Conservation (phyloP, 2,329 filamentous ascomycete species). For the Colletotrichum sp. region DNA sequence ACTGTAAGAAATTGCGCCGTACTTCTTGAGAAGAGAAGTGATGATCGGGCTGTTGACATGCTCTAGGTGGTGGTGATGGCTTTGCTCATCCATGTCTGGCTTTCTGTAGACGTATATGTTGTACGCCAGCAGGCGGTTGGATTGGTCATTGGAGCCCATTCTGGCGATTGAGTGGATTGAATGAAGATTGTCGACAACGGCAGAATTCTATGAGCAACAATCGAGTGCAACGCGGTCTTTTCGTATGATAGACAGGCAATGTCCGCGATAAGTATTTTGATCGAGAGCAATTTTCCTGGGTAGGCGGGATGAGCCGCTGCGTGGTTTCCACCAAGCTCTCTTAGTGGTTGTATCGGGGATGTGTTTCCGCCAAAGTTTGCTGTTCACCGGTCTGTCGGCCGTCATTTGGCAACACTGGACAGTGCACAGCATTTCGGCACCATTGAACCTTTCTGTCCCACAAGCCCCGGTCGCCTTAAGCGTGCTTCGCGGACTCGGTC, state of each 20-base stretch:
- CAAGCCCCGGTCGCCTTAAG: neutral
- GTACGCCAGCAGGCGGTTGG: neutral
- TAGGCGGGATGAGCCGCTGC: neutral
- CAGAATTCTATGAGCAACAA: neutral
- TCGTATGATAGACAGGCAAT: fast-evolving
- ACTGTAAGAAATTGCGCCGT: neutral
- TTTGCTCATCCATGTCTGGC: neutral
- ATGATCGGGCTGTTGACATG: neutral
- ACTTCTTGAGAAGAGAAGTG: neutral
- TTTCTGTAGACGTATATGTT: neutral
- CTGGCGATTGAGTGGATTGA: neutral
- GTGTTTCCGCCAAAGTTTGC: neutral
- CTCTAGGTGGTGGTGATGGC: neutral
- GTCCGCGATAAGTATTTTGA: neutral
- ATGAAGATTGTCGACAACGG: fast-evolving
- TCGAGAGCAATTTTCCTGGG: neutral
- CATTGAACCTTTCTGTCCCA: neutral
- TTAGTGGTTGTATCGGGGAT: neutral
- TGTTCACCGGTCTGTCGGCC: neutral
- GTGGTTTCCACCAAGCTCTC: neutral
- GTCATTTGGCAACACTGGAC: neutral
- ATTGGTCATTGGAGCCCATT: neutral
- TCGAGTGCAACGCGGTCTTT: too few species aligned
- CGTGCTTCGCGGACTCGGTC: neutral
- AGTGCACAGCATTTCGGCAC: neutral